These are phyloP conservation scores for Durio zibethinus DNA, from an alignment of 345 rosid genomes.

Conservation along the genomic window DNA sequence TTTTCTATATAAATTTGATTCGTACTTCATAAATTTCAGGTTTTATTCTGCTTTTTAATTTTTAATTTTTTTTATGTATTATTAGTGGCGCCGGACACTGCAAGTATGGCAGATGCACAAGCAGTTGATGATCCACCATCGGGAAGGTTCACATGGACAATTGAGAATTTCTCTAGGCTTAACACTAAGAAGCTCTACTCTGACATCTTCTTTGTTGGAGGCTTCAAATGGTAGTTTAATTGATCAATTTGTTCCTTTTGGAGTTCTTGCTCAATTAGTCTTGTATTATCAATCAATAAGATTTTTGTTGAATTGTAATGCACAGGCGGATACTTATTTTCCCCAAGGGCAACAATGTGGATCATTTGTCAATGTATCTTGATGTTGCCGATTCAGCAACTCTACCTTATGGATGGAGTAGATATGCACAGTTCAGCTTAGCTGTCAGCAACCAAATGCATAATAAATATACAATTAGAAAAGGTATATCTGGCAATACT, in stretches of 20 bases:
- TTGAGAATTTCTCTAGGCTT: constrained; percentile 38
- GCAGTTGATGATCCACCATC: constrained; percentile 31
- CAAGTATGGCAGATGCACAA: constrained; percentile 2
- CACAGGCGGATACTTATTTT: constrained; percentile 46
- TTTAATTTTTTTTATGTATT: background rate
- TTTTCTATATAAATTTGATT: background rate
- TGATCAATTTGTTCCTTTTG: background rate
- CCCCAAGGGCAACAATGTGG: constrained; percentile 46
- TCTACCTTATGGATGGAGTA: constrained; percentile 49
- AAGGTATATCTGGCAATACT: constrained; percentile 23
- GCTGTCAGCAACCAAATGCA: constrained; percentile 40
- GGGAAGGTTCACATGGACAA: constrained; percentile 43
- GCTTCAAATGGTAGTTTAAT: constrained; percentile 37
- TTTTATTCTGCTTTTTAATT: background rate
- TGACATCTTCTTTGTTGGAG: constrained; percentile 40
- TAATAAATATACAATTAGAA: constrained; percentile 28
- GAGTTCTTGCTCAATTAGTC: background rate
- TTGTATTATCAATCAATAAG: constrained; percentile 2
- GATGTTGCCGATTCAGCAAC: constrained; percentile 44
- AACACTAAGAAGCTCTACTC: constrained; percentile 41
- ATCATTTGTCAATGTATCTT: constrained; percentile 38
- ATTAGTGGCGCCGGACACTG: constrained; percentile 12
- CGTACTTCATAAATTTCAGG: background rate
- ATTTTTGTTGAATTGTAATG: background rate
- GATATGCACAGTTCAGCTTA: constrained; percentile 40